These are phyloP conservation scores for Teunomyces aglyptinius DNA, from an alignment of 805 yeast genomes.

Conservation along the genomic window DNA sequence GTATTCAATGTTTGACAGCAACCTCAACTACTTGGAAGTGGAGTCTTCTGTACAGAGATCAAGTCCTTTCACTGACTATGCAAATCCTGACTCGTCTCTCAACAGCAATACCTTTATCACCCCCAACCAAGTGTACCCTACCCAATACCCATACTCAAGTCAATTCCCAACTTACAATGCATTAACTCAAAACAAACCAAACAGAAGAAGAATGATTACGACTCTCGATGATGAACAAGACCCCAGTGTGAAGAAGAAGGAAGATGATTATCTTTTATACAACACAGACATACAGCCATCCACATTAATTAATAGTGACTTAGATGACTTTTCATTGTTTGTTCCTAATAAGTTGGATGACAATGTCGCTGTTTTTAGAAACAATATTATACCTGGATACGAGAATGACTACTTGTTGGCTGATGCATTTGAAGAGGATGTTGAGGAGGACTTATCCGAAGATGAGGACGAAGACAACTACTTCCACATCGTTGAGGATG, in stretches of 20 bases:
- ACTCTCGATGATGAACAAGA: conserved; percentile 25
- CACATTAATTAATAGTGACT: conserved; percentile 27
- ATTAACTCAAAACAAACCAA: conserved; percentile 6
- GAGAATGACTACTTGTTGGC: conserved; percentile 34
- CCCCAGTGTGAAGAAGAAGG: conserved; percentile 18
- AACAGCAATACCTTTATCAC: conserved; percentile 9
- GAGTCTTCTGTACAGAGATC: conserved; percentile 1
- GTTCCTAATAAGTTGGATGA: conserved; percentile 18
- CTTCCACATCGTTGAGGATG: conserved; percentile 33
- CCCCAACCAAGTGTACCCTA: conserved; percentile 11
- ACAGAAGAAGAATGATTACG: conserved; percentile 33
- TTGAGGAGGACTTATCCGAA: conserved; percentile 42
- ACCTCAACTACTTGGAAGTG: not conserved
- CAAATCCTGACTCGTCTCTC: conserved; percentile 34
- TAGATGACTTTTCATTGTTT: conserved; percentile 31
- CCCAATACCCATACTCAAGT: conserved; percentile 10
- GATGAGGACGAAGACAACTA: conserved; percentile 39
- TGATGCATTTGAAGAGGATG: conserved; percentile 41
- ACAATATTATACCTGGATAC: conserved; percentile 27
- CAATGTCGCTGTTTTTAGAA: conserved; percentile 9
- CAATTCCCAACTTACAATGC: conserved; percentile 8
- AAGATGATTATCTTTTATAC: conserved; percentile 37
- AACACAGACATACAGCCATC: conserved; percentile 44
- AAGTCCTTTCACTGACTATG: conserved; percentile 40
- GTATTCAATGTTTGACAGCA: not conserved